A percentile compares a stretch with the other conserved stretches of the same genome.
Conservation (phyloP, 306 rosid genomes). For the Crotalaria pallida region DNA sequence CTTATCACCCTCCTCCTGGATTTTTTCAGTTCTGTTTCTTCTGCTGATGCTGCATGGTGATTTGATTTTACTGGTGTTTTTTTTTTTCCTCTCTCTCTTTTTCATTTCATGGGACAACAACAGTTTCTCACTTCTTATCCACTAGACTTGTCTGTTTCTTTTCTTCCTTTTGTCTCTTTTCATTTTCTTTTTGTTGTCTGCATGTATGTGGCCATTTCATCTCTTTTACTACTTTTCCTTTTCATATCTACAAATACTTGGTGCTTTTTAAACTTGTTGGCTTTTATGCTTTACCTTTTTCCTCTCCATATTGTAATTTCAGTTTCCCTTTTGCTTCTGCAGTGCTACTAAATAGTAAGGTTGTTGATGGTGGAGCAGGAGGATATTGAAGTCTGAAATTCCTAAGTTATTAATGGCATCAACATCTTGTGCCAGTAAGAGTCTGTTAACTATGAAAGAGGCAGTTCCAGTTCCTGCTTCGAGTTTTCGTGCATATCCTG, state of each 20-base stretch:
- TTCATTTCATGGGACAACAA: conserved; percentile 13
- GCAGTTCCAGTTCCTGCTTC: conserved; percentile 26
- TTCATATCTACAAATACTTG: conserved; percentile 1
- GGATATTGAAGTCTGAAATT: conserved; percentile 15
- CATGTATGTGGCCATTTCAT: conserved; percentile 29
- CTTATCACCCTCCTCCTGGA: conserved; percentile 31
- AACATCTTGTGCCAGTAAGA: conserved; percentile 45
- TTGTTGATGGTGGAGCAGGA: conserved; percentile 29
- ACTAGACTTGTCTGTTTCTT: conserved; percentile 36
- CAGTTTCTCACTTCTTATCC: conserved; percentile 22
- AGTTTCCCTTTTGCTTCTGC: neutral
- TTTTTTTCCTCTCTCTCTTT: conserved; percentile 1
- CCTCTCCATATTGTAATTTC: neutral
- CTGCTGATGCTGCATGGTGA: conserved; percentile 44
- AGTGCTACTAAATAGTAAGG: conserved; percentile 19
- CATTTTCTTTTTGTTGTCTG: conserved; percentile 23
- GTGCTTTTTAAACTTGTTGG: neutral
- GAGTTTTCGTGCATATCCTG: conserved; percentile 43
- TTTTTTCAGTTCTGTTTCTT: conserved; percentile 30
- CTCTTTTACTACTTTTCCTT: neutral
- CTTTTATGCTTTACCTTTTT: neutral
- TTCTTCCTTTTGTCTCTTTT: conserved; percentile 20
- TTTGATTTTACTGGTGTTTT: conserved; percentile 29
- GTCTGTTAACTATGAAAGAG: conserved; percentile 41
- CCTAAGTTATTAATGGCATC: conserved; percentile 55